Conservation (phyloP, 2,329 filamentous ascomycete species). For the Dactylonectria estremocensis region DNA sequence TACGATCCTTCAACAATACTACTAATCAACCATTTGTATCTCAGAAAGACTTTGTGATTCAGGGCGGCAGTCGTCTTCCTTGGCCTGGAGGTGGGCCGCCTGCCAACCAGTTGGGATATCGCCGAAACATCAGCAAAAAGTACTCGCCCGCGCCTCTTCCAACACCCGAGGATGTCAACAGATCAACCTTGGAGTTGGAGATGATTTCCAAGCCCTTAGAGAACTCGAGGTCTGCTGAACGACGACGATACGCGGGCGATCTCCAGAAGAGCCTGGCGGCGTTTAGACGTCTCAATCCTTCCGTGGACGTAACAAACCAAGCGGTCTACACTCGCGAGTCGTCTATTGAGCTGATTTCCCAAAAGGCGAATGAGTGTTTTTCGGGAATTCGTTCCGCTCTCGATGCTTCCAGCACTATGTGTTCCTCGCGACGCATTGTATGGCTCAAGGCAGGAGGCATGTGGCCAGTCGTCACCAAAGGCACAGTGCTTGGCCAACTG, state of each 20-base stretch:
- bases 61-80: not conserved
- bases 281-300: conserved; percentile 33
- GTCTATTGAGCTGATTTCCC: conserved; percentile 17
- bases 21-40: conserved; percentile 7
- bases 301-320: conserved; percentile 3
- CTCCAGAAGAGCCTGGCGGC: conserved; percentile 40
- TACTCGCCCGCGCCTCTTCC: conserved; percentile 14
- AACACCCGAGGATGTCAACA: conserved; percentile 16
- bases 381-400: conserved; percentile 29
- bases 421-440: conserved; percentile 33
- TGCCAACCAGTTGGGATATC: not conserved
- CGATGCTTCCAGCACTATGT: conserved; percentile 10
- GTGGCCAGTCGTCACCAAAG: conserved; percentile 44
- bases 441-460: conserved; percentile 45
- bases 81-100: conserved; percentile 20
- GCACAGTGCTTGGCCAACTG: conserved; percentile 35
- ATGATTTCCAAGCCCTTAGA: conserved; percentile 30
- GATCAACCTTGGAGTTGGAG: conserved; percentile 24
- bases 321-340: conserved; percentile 18
- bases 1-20: not conserved
- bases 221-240: conserved; percentile 38
- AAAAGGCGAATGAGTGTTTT: conserved; percentile 28
- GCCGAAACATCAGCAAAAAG: not conserved
- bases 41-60: conserved; percentile 17
- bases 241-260: conserved; percentile 38